Conservation (phyloP, 169 alveolate species). For the Cryptosporidium baileyi region DNA sequence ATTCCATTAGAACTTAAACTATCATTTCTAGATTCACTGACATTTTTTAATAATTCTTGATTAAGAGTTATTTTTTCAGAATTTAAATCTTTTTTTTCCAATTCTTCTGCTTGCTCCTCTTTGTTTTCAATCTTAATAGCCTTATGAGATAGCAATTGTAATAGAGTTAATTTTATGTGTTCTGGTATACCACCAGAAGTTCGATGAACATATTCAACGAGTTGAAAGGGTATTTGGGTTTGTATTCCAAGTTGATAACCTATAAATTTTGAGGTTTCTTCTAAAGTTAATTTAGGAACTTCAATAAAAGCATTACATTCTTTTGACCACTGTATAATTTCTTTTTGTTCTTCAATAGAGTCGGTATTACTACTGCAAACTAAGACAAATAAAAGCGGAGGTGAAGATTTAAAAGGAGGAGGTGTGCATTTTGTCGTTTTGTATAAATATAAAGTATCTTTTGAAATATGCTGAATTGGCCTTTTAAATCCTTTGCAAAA, state of each 20-base stretch:
- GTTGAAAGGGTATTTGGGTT: conserved; percentile 68
- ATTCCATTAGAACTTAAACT: conserved; percentile 8
- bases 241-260: conserved; percentile 71
- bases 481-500: conserved; percentile 72
- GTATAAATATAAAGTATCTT: conserved; percentile 73
- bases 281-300: conserved; percentile 72
- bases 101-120: conserved; percentile 7
- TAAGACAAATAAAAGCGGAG: conserved; percentile 77
- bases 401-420: conserved; percentile 76
- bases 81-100: neutral
- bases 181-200: conserved; percentile 78
- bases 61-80: neutral
- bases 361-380: conserved; percentile 79
- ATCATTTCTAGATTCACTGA: neutral
- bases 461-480: conserved; percentile 65
- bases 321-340: conserved; percentile 78
- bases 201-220: conserved; percentile 78
- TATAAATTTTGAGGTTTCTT: conserved; percentile 75
- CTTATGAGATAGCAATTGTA: conserved; percentile 69
- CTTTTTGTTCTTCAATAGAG: conserved; percentile 76
- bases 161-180: conserved; percentile 72
- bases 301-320: conserved; percentile 77
- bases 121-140: conserved; percentile 21
- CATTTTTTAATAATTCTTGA: too few species aligned
- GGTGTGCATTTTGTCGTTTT: conserved; percentile 75